Base-by-base conservation (phyloP, 202 grass and related monocot species). In the Saccharum hybrid region DNA sequence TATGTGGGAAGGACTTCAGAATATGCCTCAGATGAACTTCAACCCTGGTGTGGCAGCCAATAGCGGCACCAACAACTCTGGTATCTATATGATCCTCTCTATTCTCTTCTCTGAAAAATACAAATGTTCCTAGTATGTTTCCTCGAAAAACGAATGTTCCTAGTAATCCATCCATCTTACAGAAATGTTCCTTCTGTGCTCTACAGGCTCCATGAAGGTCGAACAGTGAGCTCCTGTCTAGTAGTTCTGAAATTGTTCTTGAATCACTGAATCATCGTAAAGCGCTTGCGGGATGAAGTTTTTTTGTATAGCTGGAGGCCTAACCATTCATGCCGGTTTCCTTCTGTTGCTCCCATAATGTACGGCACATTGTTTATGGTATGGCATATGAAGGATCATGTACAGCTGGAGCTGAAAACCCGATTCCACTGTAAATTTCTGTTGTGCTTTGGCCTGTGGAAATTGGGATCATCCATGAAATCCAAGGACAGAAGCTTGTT, bases 1-100 rank as follows among this genome's bases (percentile, higher is more conserved):
- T 8, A 88, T 91, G 77, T 91, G 89, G 89, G 85, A 85, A 73
- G 72, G 81, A 63, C 81, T 88, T 88, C 89, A 88, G 22, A 90
- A 68, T 59, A 81, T 78, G 16, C 81, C 77, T 84, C 76, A 84
- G 23, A 81, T 88, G 77, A 88, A 82, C 81, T 88, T 88, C 77
- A 88, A 84, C 72, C 60, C 77, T 43, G 72, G 65, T 52, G 39
- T 66, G 66, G 66, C 77, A 42, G 66, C 81, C 0, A 72, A 84
- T 40, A 81, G 89, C 48, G 60, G 85, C 60, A 49, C 66, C 66
- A 91, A 84, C 76, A 81, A 88, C 71, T 61, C 85, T 71, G 77
- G 89, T 91, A 85, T 71, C 49, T 34, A n/a, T 34, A 54, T 54
- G 71, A 6, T 60, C 22, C 19, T 15, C 46, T 26, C 28, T 75